A percentile compares a stretch with the other conserved stretches of the same genome.
phyloP scores from a whole-genome alignment of 2,329 filamentous ascomycete species.

The Cercospora nicotianae region DNA sequence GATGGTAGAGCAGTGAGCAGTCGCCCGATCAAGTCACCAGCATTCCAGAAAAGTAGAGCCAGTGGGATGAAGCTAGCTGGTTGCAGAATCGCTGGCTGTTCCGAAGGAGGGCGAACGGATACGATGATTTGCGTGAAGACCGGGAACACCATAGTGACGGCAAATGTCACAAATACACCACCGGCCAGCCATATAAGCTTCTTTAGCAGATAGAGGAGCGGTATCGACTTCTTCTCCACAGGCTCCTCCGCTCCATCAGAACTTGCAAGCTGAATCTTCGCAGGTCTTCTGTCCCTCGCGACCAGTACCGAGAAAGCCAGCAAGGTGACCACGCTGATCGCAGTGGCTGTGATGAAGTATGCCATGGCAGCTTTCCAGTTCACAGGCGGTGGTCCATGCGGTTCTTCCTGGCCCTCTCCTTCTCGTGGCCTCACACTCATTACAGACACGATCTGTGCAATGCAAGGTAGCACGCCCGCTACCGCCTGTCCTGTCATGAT shows the following conservation, averaged over 20 bases:
- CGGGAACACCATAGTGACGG: conserved; percentile 89
- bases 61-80: conserved; percentile 83
- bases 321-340: conserved; percentile 69
- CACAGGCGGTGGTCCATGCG: conserved; percentile 41
- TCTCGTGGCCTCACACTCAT: conserved; percentile 43
- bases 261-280: conserved; percentile 19
- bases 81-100: conserved; percentile 62
- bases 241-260: conserved; percentile 10
- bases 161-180: conserved; percentile 79
- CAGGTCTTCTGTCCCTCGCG: conserved; percentile 38
- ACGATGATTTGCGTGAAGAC: conserved; percentile 70
- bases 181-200: conserved; percentile 77
- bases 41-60: conserved; percentile 90
- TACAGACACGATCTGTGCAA: conserved; percentile 84
- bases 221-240: conserved; percentile 40
- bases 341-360: conserved; percentile 87
- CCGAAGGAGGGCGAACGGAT: conserved; percentile 44
- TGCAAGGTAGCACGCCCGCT: conserved; percentile 82
- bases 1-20: conserved; percentile 62
- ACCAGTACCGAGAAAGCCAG: conserved; percentile 73
- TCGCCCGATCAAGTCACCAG: conserved; percentile 79
- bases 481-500: conserved; percentile 95
- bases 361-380: conserved; percentile 74
- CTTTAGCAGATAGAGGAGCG: conserved; percentile 65
- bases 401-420: conserved; percentile 14